A percentile compares a stretch with the other conserved stretches of the same genome.
Conservation (phyloP, 495 filamentous ascomycete genomes). For the Alectoria sarmentosa region DNA sequence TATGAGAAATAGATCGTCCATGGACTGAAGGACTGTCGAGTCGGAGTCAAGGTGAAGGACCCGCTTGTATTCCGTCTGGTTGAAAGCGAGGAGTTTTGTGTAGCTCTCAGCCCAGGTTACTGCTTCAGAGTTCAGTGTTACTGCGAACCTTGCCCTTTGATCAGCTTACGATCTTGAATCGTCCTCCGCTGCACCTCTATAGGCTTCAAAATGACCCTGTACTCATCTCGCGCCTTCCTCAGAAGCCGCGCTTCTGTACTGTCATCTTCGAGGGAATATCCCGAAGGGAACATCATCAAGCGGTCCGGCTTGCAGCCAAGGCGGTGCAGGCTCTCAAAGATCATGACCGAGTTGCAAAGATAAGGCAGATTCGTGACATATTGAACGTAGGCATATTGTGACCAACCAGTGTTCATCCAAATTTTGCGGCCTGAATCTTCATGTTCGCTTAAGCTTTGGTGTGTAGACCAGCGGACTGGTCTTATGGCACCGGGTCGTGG, state of each 20-base stretch:
- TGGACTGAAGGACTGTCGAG: slow-evolving; percentile 50
- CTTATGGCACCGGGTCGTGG: not conserved
- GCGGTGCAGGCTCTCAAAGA: slow-evolving; percentile 55
- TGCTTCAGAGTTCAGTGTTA: too few species aligned
- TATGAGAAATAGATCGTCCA: slow-evolving; percentile 67
- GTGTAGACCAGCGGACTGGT: not conserved
- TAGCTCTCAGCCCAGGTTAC: slow-evolving; percentile 57
- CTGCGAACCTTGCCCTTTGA: too few species aligned
- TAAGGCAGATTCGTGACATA: slow-evolving; percentile 61
- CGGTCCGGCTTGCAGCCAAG: slow-evolving; percentile 54
- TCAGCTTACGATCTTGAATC: slow-evolving; percentile 34
- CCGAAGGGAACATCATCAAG: slow-evolving; percentile 55
- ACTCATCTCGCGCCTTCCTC: slow-evolving; percentile 49
- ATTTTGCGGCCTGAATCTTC: not conserved
- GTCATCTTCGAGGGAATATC: slow-evolving; percentile 41
- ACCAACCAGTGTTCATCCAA: slow-evolving; percentile 40
- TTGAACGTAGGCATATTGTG: slow-evolving; percentile 56
- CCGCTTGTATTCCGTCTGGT: slow-evolving; percentile 58
- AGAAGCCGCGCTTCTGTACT: slow-evolving; percentile 48
- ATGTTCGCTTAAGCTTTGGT: not conserved
- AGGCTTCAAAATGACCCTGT: slow-evolving; percentile 51
- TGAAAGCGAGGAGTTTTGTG: slow-evolving; percentile 64
- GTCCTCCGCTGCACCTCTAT: slow-evolving; percentile 47
- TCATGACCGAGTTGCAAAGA: slow-evolving; percentile 68
- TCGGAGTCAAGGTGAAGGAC: slow-evolving; percentile 66